Conservation (phyloP, 176 grass and related monocot genomes). For the Saccharum spontaneum region DNA sequence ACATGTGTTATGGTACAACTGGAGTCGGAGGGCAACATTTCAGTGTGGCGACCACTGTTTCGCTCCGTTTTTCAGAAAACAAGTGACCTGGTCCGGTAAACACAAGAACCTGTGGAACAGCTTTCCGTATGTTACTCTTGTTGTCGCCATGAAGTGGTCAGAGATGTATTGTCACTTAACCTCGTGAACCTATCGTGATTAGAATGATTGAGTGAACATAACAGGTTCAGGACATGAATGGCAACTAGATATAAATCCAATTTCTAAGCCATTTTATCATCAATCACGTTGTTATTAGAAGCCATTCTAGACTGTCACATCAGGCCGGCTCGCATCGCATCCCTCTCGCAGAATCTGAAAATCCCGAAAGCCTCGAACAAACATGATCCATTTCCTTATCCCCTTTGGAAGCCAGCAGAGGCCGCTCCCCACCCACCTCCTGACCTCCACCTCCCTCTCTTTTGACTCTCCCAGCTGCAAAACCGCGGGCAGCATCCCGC, state of each 20-base stretch:
- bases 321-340: no score
- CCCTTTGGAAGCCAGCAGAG: background rate
- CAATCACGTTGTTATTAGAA: background rate
- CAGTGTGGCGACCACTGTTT: background rate
- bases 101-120: background rate
- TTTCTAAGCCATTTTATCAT: no score
- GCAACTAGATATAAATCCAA: background rate
- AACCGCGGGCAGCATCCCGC: constrained; percentile 49
- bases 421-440: background rate
- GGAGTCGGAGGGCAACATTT: background rate
- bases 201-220: background rate
- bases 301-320: background rate
- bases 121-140: background rate
- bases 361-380: background rate
- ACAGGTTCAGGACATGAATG: background rate
- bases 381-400: constrained; percentile 65
- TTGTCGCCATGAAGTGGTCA: background rate
- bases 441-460: background rate
- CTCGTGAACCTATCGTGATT: background rate
- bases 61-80: background rate
- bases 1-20: background rate
- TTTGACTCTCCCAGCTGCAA: constrained; percentile 37
- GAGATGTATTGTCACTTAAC: background rate
- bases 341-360: background rate
- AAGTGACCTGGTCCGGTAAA: background rate